Base-by-base conservation (phyloP, 2,329 filamentous ascomycete genomes). In the Penicillium sp. region DNA sequence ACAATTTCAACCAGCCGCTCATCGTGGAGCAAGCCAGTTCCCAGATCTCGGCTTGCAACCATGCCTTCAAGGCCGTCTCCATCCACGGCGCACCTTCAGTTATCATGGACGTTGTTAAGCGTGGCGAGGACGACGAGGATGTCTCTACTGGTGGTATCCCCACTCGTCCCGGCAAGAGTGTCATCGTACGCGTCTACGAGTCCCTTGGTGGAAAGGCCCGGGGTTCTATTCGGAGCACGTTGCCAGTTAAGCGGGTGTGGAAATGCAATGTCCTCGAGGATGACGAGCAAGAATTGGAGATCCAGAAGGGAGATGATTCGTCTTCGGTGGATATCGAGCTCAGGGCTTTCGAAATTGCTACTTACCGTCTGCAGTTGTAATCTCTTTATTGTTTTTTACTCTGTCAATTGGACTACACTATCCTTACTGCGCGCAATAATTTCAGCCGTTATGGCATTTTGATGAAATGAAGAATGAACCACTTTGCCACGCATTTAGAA, bases 231-330 rank as follows among this genome's bases (percentile, higher is more conserved):
- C 74, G 79, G 40, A 87, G 87, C 44, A 79, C 74, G 8, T 81
- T 92, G 70, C 76, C 84, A 24, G 84, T 96, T 25, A 87, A 86
- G 76, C 85, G 83, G 62, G 90, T 88, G 28, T 87, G 80, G 74
- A 96, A 90, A 80, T 86, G 85, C 38, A 97, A 96, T 73, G 70
- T 95, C 55, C 75, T 99, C 28, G 94, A 99, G 70, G 94, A 99
- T 70, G 88, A 95, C 63, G 72, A 85, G 49, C 86, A 90, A 58
- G 83, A 85, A 66, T 63, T 90, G 51, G 69, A 79, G 47, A 55
- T 86, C n/a, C 65, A 72, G 49, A 46, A 53, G n/a, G 67, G 65
- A 5, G 68, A 66, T 24, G 63, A 58, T 36, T 63, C 55, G 44
- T 62, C 71, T 13, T 71, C 75, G 61, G 81, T 89, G 51, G 69